These are phyloP conservation scores for Blepharisma stoltei DNA, from an alignment of 73 alveolate genomes.

Conservation along the genomic window DNA sequence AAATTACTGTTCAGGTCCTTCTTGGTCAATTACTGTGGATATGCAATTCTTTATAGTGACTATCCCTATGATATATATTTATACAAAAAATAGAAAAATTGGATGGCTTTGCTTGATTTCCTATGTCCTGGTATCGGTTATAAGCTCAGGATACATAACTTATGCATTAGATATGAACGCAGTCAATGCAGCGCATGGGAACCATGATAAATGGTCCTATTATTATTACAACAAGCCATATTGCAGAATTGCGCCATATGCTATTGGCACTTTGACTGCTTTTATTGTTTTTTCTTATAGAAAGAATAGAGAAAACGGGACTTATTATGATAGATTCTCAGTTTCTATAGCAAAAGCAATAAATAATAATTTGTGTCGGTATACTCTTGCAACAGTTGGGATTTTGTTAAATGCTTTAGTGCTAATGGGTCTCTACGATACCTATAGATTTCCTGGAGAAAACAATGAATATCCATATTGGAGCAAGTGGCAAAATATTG, in stretches of 20 bases:
- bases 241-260: conserved; percentile 43
- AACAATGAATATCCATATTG: not conserved
- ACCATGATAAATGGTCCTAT: not conserved
- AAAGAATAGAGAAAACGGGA: not conserved
- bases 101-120: conserved; percentile 14
- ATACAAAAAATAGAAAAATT: not conserved
- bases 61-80: conserved; percentile 12
- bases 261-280: conserved; percentile 31
- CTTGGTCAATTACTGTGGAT: conserved; percentile 56
- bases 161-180: no score
- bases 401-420: not conserved
- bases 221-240: conserved; percentile 41
- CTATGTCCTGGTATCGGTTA: not conserved
- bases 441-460: not conserved
- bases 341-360: not conserved
- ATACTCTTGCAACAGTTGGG: not conserved
- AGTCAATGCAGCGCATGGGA: not conserved
- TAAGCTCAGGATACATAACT: no score
- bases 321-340: not conserved
- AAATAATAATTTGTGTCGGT: not conserved
- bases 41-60: conserved; percentile 41
- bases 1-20: conserved; percentile 53
- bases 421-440: not conserved
- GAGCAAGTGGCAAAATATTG: not conserved
- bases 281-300: not conserved